Conservation (phyloP, 176 grass and related monocot species). For the Leersia perrieri region DNA sequence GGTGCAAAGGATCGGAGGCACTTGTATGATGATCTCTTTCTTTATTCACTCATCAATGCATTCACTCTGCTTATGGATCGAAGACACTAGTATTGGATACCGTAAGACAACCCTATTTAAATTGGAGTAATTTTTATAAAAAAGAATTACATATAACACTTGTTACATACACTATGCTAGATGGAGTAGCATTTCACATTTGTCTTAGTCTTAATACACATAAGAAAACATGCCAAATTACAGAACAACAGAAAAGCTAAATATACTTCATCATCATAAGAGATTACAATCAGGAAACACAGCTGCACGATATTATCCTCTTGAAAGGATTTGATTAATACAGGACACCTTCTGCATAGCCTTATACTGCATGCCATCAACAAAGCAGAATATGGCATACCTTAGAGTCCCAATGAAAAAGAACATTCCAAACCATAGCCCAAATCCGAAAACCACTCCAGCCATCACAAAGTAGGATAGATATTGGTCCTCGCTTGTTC, state of each 20-base stretch:
- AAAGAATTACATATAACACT: too few species aligned
- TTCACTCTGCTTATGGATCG: too few species aligned
- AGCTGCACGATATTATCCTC: conserved; percentile 9
- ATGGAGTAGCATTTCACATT: not conserved
- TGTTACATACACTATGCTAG: too few species aligned
- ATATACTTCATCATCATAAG: not conserved
- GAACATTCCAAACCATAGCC: conserved; percentile 54
- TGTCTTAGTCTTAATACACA: too few species aligned
- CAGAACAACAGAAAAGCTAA: not conserved
- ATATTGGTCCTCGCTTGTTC: conserved; percentile 21
- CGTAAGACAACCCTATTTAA: too few species aligned
- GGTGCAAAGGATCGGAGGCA: too few species aligned
- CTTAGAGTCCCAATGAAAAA: conserved; percentile 32
- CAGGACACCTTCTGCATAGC: conserved; percentile 13
- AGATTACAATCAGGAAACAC: not conserved
- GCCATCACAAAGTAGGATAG: conserved; percentile 36
- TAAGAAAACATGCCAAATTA: not conserved
- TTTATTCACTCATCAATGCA: too few species aligned
- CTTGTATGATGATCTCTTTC: too few species aligned
- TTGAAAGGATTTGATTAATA: conserved; percentile 1
- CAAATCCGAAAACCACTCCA: conserved; percentile 57
- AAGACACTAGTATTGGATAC: too few species aligned
- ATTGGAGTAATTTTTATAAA: too few species aligned
- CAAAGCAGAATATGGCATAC: conserved; percentile 27
- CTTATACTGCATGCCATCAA: conserved; percentile 44